These are phyloP conservation scores for Yamadazyma philogaea DNA, from an alignment of 805 yeast species.

Conservation along the genomic window DNA sequence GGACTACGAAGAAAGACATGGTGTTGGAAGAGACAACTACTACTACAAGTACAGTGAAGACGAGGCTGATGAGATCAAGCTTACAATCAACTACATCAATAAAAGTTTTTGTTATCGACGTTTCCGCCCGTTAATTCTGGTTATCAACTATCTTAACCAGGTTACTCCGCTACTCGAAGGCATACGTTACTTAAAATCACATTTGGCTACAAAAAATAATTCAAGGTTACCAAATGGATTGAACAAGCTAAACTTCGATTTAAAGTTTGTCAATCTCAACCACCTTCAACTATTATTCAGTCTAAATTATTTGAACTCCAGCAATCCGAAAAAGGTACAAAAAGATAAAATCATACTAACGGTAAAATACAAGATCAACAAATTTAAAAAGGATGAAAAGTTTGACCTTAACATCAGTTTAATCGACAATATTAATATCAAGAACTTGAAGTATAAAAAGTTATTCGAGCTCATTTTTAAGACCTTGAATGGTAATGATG, in stretches of 20 bases:
- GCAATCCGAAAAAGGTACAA: constrained; percentile 30
- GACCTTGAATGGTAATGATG: constrained; percentile 15
- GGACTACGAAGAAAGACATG: constrained; percentile 15
- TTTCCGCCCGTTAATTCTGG: constrained; percentile 23
- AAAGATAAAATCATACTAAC: constrained; percentile 33
- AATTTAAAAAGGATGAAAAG: constrained; percentile 22
- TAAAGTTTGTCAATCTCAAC: constrained; percentile 28
- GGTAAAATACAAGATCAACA: constrained; percentile 27
- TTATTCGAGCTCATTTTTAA: constrained; percentile 37
- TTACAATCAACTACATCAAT: constrained; percentile 16
- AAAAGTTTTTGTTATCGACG: constrained; percentile 12
- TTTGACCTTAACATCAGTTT: constrained; percentile 25
- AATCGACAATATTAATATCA: constrained; percentile 35
- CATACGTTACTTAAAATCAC: constrained; percentile 17
- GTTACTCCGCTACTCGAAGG: constrained; percentile 29
- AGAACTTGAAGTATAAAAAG: constrained; percentile 35
- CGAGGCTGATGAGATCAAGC: constrained; percentile 13
- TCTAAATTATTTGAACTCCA: constrained; percentile 23
- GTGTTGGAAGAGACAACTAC: constrained; percentile 10
- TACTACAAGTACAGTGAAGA: constrained; percentile 11
- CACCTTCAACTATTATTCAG: constrained; percentile 29
- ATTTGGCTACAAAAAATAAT: constrained; percentile 12
- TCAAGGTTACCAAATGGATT: constrained; percentile 29
- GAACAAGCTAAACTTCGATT: constrained; percentile 29
- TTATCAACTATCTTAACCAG: constrained; percentile 32